Conservation (phyloP, 176 grass and related monocot genomes). For the Musa beccarii region DNA sequence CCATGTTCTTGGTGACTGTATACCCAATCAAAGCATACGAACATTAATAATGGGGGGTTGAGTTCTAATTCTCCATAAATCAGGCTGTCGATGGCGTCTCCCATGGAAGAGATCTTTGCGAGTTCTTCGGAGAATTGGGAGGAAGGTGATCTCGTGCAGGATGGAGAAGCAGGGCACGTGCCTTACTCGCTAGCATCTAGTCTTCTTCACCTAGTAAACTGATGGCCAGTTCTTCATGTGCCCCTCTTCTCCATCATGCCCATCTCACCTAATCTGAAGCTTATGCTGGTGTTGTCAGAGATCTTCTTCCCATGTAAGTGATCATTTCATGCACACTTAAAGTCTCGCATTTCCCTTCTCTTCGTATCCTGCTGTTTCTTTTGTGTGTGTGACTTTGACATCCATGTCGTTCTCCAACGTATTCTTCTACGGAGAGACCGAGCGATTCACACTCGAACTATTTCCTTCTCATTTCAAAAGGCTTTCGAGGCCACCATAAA, state of each 20-base stretch:
- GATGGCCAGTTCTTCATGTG: conserved; percentile 40
- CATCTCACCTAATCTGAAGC: conserved; percentile 18
- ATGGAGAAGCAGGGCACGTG: conserved; percentile 31
- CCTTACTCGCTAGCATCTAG: neutral
- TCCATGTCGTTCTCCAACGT: no score
- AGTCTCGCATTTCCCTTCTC: no score
- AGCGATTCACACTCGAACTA: no score
- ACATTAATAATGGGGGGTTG: neutral
- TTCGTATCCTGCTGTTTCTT: no score
- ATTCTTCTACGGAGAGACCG: no score
- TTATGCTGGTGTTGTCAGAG: no score
- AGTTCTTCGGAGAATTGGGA: neutral
- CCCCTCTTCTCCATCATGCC: conserved; percentile 36
- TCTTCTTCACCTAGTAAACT: neutral
- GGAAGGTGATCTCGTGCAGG: conserved; percentile 16
- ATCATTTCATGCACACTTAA: no score
- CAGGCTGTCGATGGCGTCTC: neutral
- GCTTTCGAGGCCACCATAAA: no score
- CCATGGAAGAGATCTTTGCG: no score
- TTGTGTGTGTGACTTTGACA: no score
- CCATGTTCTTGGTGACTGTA: neutral
- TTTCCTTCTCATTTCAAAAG: no score
- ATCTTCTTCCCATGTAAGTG: no score
- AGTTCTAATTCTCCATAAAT: neutral
- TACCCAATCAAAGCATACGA: neutral